These are phyloP conservation scores for Auricularia sp. DNA, from an alignment of 768 basidiomycete species.

Conservation along the genomic window DNA sequence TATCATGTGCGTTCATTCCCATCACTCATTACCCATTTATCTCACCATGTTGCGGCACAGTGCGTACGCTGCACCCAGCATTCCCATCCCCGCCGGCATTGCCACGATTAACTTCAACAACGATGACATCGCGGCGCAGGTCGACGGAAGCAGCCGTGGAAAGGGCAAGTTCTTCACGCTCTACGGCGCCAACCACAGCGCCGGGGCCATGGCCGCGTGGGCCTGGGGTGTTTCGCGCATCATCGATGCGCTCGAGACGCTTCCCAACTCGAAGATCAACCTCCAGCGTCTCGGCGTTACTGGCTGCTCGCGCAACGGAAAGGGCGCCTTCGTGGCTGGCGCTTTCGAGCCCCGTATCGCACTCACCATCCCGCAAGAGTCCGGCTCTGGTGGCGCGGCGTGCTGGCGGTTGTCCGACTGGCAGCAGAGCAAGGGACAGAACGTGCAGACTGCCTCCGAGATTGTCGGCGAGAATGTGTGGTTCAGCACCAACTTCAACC, in stretches of 20 bases:
- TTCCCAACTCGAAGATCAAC: slow-evolving; percentile 33
- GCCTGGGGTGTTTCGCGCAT: slow-evolving; percentile 51
- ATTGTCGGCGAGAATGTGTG: slow-evolving; percentile 55
- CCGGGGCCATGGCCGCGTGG: slow-evolving; percentile 51
- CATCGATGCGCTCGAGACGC: slow-evolving; percentile 48
- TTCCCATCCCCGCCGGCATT: slow-evolving; percentile 22
- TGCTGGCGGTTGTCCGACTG: slow-evolving; percentile 50
- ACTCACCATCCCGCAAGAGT: slow-evolving; percentile 53
- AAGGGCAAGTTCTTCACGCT: slow-evolving; percentile 48
- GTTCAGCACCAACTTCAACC: slow-evolving; percentile 42
- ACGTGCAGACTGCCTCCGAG: slow-evolving; percentile 44
- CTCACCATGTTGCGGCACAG: background rate
- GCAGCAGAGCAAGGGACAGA: slow-evolving; percentile 31
- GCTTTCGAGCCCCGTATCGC: slow-evolving; percentile 50
- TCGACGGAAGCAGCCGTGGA: slow-evolving; percentile 35
- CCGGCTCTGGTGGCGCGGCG: slow-evolving; percentile 47
- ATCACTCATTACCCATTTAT: no score
- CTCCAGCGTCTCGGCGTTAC: slow-evolving; percentile 40
- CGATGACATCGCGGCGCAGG: slow-evolving; percentile 41
- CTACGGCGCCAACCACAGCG: slow-evolving; percentile 36
- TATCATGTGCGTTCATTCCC: slow-evolving; percentile 24
- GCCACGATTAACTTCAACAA: slow-evolving; percentile 43
- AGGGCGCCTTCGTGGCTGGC: slow-evolving; percentile 48
- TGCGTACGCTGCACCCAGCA: slow-evolving; percentile 35
- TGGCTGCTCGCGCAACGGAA: slow-evolving; percentile 52